Evolutionary conservation across 2,329 filamentous ascomycete genomes (phyloP).

Genomic region (Clonostachys solani): DNA sequence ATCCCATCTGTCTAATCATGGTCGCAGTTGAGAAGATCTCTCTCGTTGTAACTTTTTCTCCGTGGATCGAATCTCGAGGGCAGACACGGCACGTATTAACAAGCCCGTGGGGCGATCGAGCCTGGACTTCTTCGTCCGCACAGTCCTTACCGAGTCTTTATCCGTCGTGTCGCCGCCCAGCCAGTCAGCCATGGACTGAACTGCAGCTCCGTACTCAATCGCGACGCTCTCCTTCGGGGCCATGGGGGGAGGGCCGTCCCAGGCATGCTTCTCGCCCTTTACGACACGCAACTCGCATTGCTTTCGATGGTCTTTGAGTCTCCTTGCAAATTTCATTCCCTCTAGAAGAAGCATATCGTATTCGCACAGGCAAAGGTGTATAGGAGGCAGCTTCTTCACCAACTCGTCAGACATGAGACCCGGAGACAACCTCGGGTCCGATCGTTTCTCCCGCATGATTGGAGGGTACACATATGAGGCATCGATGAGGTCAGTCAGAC

Average conservation of each 20-base stretch:
- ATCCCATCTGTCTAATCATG: no score
- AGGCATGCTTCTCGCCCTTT: conserved; percentile 38
- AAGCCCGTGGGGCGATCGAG: conserved; percentile 18
- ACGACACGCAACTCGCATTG: conserved; percentile 35
- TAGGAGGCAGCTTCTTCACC: conserved; percentile 45
- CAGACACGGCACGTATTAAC: conserved; percentile 18
- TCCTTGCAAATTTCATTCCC: conserved; percentile 55
- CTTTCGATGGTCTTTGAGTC: conserved; percentile 36
- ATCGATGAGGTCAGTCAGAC: conserved; percentile 60
- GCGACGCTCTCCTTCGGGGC: conserved; percentile 35
- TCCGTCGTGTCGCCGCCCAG: conserved; percentile 28
- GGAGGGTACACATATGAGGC: conserved; percentile 55
- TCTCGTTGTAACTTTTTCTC: neutral
- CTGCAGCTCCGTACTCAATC: conserved; percentile 41
- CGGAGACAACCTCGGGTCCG: conserved; percentile 53
- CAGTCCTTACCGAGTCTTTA: conserved; percentile 24
- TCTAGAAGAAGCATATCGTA: conserved; percentile 61
- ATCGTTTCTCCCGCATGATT: conserved; percentile 35
- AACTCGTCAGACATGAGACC: conserved; percentile 48
- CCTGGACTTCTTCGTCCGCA: conserved; percentile 21
- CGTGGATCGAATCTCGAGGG: neutral
- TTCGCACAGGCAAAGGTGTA: conserved; percentile 60
- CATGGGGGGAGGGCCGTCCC: conserved; percentile 42
- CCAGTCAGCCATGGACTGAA: conserved; percentile 34
- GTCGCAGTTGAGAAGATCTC: no score